A percentile compares a stretch with the other conserved stretches of the same genome.
Evolutionary conservation across 176 grass and related monocot genomes (phyloP).

Genomic region (Lolium perenne): DNA sequence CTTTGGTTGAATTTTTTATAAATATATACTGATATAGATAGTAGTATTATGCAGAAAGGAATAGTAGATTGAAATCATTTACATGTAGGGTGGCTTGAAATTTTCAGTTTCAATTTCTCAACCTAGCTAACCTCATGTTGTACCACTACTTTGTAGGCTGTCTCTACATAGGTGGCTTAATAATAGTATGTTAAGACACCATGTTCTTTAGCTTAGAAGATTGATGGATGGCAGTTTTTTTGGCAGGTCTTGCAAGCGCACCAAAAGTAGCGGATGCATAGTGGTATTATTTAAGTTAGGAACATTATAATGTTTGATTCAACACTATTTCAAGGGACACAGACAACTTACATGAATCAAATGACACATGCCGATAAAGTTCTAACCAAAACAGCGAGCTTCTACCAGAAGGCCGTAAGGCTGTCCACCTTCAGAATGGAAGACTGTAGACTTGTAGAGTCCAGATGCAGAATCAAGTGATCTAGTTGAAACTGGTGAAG

Average conservation of each 20-base stretch:
- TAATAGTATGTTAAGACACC: not conserved
- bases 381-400: not conserved
- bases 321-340: not conserved
- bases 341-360: not conserved
- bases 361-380: not conserved
- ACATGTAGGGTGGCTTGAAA: not conserved
- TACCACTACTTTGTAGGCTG: not conserved
- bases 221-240: not conserved
- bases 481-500: slow-evolving; percentile 10
- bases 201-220: slow-evolving; percentile 2
- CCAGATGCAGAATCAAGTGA: slow-evolving; percentile 5
- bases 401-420: not conserved
- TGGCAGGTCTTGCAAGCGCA: not conserved
- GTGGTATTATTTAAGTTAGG: not conserved
- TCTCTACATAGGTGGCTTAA: not conserved
- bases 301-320: slow-evolving; percentile 20
- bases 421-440: not conserved
- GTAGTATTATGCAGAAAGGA: not conserved
- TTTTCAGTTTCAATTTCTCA: not conserved
- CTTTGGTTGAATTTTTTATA: not conserved
- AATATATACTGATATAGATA: not conserved
- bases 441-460: not conserved
- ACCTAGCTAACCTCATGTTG: not conserved
- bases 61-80: not conserved
- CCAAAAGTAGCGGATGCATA: not conserved